Conservation (phyloP, 805 yeast species). For the Myxozyma mucilagina region DNA sequence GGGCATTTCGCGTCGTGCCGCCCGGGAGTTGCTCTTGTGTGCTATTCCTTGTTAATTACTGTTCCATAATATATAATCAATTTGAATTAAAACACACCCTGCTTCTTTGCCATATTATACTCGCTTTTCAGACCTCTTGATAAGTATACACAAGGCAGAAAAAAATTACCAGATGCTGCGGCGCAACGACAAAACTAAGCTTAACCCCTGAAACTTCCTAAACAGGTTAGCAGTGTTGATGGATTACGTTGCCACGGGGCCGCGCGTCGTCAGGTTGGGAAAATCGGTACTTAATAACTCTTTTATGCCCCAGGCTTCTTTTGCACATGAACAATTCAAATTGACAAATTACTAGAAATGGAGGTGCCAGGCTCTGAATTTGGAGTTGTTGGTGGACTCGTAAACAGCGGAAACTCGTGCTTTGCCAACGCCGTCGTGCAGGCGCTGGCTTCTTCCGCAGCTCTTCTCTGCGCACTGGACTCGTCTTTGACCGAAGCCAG, state of each 20-base stretch:
- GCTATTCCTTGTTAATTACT: neutral
- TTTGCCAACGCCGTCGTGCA: conserved; percentile 91
- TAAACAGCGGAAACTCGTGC: conserved; percentile 90
- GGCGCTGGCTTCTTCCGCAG: conserved; percentile 17
- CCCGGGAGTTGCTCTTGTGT: conserved; percentile 19
- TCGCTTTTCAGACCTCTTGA: neutral
- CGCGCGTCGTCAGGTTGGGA: too few relatives aligned
- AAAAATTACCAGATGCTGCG: neutral
- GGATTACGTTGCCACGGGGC: neutral
- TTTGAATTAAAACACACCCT: neutral
- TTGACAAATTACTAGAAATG: too few relatives aligned
- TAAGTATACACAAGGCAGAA: neutral
- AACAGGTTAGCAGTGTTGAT: neutral
- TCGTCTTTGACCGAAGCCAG: too few relatives aligned
- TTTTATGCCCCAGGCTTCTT: too few relatives aligned
- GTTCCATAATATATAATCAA: neutral
- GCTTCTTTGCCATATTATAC: conserved; percentile 15
- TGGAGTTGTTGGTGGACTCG: conserved; percentile 62
- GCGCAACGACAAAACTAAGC: neutral
- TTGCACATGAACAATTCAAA: too few relatives aligned
- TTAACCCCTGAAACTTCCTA: neutral
- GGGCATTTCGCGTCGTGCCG: conserved; percentile 25
- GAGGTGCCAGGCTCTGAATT: neutral
- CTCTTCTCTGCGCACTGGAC: neutral
- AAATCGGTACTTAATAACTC: too few relatives aligned